A percentile compares a stretch with the other conserved stretches of the same genome.
These are phyloP conservation scores for Saitozyma podzolica DNA, from an alignment of 768 basidiomycete genomes.

Conservation along the genomic window DNA sequence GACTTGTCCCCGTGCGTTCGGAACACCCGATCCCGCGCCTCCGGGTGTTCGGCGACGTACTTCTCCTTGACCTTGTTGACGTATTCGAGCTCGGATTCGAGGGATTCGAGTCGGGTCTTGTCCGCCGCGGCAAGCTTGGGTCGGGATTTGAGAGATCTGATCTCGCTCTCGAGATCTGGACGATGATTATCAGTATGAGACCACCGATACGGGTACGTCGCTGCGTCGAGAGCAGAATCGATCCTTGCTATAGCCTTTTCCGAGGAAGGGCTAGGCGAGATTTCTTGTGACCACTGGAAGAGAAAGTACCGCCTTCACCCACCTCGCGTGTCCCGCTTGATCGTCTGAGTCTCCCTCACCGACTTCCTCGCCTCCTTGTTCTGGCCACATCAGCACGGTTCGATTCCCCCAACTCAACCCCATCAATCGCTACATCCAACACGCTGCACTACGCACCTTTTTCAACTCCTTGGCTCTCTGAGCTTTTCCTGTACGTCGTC, in stretches of 20 bases:
- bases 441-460: slow-evolving; percentile 62
- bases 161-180: slow-evolving; percentile 77
- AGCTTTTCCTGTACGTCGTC: slow-evolving; percentile 68
- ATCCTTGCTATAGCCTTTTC: not conserved
- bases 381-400: slow-evolving; percentile 56
- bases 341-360: slow-evolving; percentile 79
- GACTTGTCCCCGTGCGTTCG: slow-evolving; percentile 54
- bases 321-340: slow-evolving; percentile 93
- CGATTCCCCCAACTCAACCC: not conserved
- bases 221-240: too few species aligned
- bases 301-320: slow-evolving; percentile 19
- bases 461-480: slow-evolving; percentile 92
- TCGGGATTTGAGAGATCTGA: slow-evolving; percentile 54
- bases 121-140: slow-evolving; percentile 54
- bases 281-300: not conserved
- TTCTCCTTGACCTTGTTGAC: slow-evolving; percentile 86
- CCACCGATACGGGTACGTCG: too few species aligned
- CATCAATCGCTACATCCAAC: not conserved
- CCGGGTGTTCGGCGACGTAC: slow-evolving; percentile 89
- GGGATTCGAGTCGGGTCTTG: slow-evolving; percentile 65
- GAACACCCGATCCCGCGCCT: slow-evolving; percentile 82
- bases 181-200: not conserved
- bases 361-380: slow-evolving; percentile 84
- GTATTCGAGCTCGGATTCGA: slow-evolving; percentile 75
- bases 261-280: not conserved